These are phyloP conservation scores for Amanita muscaria DNA, from an alignment of 768 basidiomycete species.

Conservation along the genomic window DNA sequence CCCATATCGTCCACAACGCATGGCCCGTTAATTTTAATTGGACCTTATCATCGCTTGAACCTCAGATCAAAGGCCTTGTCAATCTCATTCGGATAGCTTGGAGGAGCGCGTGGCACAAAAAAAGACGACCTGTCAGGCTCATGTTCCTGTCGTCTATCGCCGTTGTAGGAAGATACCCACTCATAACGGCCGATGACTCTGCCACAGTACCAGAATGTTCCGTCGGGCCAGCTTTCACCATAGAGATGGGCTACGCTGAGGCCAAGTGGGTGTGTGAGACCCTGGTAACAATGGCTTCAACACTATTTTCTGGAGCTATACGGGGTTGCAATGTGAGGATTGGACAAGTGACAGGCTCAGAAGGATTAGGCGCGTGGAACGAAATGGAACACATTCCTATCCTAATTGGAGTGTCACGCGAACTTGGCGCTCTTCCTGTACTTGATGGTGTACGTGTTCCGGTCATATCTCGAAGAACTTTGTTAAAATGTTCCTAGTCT, in stretches of 20 bases:
- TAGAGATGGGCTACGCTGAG: conserved; percentile 24
- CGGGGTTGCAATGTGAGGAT: conserved; percentile 22
- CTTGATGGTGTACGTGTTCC: conserved; percentile 22
- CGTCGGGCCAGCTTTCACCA: conserved; percentile 19
- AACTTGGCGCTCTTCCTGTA: conserved; percentile 19
- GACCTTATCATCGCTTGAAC: conserved; percentile 33
- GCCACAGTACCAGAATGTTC: conserved; percentile 24
- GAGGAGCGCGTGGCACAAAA: conserved; percentile 14
- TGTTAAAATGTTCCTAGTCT: conserved; percentile 14
- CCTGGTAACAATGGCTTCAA: conserved; percentile 20
- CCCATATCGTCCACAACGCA: conserved; percentile 27
- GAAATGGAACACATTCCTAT: conserved; percentile 29
- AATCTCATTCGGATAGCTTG: conserved; percentile 24
- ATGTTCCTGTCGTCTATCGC: conserved; percentile 31
- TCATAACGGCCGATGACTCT: conserved; percentile 19
- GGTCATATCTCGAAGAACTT: background rate
- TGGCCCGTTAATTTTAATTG: conserved; percentile 40
- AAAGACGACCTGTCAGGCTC: conserved; percentile 19
- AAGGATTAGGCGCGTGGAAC: conserved; percentile 29
- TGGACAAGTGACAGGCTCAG: conserved; percentile 29
- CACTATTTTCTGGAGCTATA: conserved; percentile 21
- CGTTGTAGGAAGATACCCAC: conserved; percentile 24
- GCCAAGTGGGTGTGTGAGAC: conserved; percentile 33
- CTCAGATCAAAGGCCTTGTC: conserved; percentile 26
- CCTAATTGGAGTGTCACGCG: conserved; percentile 22